A percentile compares a stretch with the other conserved stretches of the same genome.
Evolutionary conservation across 257 asterid genomes (phyloP).

Genomic region (Nicotiana attenuata): DNA sequence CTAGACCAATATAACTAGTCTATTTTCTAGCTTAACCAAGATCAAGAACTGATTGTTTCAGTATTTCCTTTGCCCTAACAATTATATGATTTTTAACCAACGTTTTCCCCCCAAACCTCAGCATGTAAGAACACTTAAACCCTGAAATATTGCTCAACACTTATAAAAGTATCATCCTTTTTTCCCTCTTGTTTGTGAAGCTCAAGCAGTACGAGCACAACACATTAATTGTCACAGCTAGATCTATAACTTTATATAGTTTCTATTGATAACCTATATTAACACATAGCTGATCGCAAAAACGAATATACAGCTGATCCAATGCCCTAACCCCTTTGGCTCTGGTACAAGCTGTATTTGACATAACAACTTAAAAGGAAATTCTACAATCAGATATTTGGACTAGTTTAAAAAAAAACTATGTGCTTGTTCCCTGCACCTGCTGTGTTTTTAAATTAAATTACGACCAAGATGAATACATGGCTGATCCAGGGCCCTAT

Average conservation of each 20-base stretch:
- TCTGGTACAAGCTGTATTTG: not conserved
- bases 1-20: not conserved
- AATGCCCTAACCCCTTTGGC: not conserved
- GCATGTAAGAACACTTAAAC: not conserved
- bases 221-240: not conserved
- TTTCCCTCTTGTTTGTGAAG: not conserved
- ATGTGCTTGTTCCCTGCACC: not conserved
- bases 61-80: not conserved
- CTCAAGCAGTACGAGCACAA: not conserved
- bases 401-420: not conserved
- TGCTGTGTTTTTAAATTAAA: not conserved
- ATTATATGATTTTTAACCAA: not conserved
- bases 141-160: not conserved
- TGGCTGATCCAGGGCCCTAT: not conserved
- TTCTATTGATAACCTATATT: not conserved
- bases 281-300: no score
- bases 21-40: not conserved
- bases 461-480: not conserved
- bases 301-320: not conserved
- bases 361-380: not conserved
- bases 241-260: not conserved
- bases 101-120: not conserved
- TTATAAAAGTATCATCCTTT: not conserved
- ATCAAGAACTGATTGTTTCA: not conserved
- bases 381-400: not conserved